phyloP scores from a whole-genome alignment of 345 rosid genomes.

The Salix suchowensis region DNA sequence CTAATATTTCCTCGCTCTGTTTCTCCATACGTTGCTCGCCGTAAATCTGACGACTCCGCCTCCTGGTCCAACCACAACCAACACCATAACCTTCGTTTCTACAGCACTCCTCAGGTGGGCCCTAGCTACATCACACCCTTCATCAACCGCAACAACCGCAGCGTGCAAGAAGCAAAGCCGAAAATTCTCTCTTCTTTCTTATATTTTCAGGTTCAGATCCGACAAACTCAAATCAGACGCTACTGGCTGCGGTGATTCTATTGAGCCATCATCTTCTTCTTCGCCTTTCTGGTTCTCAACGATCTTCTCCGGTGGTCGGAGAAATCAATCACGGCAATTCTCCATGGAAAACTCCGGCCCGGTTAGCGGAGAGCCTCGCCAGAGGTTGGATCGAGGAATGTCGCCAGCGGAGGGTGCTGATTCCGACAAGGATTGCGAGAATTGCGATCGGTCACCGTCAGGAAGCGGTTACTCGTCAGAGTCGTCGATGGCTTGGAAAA shows the following conservation, averaged over 20 bases:
- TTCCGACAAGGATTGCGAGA: conserved; percentile 32
- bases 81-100: conserved; percentile 37
- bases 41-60: conserved; percentile 49
- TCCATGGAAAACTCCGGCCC: conserved; percentile 30
- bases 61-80: conserved; percentile 13
- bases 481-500: conserved; percentile 33
- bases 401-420: conserved; percentile 52
- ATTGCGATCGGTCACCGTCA: conserved; percentile 31
- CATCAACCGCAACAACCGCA: conserved; percentile 19
- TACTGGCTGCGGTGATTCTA: conserved; percentile 15
- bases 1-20: conserved; percentile 75
- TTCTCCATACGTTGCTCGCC: conserved; percentile 63
- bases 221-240: conserved; percentile 44
- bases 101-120: conserved; percentile 72
- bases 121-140: conserved; percentile 25
- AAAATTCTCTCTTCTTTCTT: conserved; percentile 44
- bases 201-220: conserved; percentile 69
- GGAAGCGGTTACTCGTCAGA: conserved; percentile 41
- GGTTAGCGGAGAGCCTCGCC: conserved; percentile 27
- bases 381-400: conserved; percentile 60
- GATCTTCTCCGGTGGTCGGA: conserved; percentile 37
- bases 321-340: conserved; percentile 32
- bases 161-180: conserved; percentile 32
- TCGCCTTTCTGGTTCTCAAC: conserved; percentile 54
- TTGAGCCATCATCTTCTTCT: conserved; percentile 38